A percentile compares a stretch with the other conserved stretches of the same genome.
These are phyloP conservation scores for Royoungia palumana DNA, from an alignment of 768 basidiomycete genomes.

Conservation along the genomic window DNA sequence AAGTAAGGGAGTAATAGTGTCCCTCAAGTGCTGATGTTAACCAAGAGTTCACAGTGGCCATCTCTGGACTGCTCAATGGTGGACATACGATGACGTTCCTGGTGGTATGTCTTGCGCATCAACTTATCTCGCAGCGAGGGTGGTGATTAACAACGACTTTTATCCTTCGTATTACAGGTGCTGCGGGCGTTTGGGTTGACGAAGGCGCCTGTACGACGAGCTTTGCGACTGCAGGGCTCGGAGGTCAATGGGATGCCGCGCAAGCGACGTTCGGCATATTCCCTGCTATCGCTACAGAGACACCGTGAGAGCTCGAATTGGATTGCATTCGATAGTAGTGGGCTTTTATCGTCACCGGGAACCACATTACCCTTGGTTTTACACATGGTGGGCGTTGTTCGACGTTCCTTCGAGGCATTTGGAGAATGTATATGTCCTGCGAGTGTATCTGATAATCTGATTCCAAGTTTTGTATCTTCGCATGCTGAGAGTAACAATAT, in stretches of 20 bases:
- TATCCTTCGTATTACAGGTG: constrained; percentile 1
- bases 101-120: constrained; percentile 23
- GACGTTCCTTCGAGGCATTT: too few species aligned
- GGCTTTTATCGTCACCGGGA: too few species aligned
- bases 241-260: not conserved
- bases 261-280: constrained; percentile 4
- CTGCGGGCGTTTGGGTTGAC: constrained; percentile 17
- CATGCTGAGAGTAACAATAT: too few species aligned
- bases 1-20: constrained; percentile 27
- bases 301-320: not conserved
- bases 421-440: too few species aligned
- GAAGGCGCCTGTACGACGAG: constrained; percentile 8
- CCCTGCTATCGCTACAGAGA: not conserved
- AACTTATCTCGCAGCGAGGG: not conserved
- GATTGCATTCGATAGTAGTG: not conserved
- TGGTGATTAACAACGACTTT: not conserved
- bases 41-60: constrained; percentile 34
- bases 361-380: too few species aligned
- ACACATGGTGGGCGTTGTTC: too few species aligned
- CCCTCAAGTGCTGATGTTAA: not conserved
- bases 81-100: constrained; percentile 41
- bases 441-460: too few species aligned
- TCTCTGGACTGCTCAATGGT: constrained; percentile 50
- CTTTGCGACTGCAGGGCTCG: constrained; percentile 3
- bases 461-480: too few species aligned